Percentiles rank a stretch among this genome's conserved stretches.
Conservation (phyloP, 306 rosid genomes). For the Astragalus glycyphyllos region DNA sequence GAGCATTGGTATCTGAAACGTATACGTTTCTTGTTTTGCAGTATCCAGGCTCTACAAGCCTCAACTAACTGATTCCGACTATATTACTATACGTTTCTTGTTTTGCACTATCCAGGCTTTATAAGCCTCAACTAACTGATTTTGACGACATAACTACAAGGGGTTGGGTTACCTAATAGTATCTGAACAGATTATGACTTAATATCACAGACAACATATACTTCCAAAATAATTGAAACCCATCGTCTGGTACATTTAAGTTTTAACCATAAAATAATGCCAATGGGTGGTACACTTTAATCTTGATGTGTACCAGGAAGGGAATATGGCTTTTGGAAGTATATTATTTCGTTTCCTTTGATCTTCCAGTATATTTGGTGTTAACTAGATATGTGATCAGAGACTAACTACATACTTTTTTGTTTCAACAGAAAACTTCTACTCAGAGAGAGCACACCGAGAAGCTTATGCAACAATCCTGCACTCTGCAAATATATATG, state of each 20-base stretch:
- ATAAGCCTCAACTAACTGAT: not conserved
- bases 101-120: no score
- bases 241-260: not conserved
- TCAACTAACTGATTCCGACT: no score
- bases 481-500: conserved; percentile 85
- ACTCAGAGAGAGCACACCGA: conserved; percentile 64
- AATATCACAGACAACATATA: not conserved
- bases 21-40: no score
- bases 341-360: conserved; percentile 23
- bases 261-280: not conserved
- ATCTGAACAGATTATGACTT: conserved; percentile 7
- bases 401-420: conserved; percentile 41
- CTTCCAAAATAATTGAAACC: conserved; percentile 4
- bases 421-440: conserved; percentile 57
- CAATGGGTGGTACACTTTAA: not conserved
- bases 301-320: conserved; percentile 21
- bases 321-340: conserved; percentile 27
- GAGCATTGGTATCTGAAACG: no score
- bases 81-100: no score
- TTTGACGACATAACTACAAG: not conserved
- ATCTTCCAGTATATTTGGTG: not conserved
- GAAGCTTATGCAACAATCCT: conserved; percentile 95
- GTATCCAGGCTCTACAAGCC: no score
- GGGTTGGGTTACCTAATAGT: not conserved
- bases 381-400: conserved; percentile 28